Conservation (phyloP, 23 red algal species). For the Gracilariopsis chorda region DNA sequence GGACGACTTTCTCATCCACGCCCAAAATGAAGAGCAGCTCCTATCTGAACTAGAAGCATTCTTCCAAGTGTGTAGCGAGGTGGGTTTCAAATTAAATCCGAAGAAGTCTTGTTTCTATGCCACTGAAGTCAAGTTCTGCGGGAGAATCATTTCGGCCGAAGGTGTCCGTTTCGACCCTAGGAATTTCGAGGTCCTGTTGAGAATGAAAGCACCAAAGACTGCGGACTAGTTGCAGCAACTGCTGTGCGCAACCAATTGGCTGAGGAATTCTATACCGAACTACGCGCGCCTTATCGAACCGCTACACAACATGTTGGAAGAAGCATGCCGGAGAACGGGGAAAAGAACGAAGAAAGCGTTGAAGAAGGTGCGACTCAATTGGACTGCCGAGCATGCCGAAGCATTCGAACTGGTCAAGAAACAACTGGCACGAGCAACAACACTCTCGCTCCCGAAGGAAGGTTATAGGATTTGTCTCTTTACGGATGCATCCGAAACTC, state of each 20-base stretch:
- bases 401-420: not conserved
- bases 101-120: not conserved
- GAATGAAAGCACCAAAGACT: not conserved
- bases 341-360: constrained; percentile 11
- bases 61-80: not conserved
- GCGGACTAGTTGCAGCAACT: constrained; percentile 5
- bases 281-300: not conserved
- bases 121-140: not conserved
- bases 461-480: constrained; percentile 1
- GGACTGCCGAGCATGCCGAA: not conserved
- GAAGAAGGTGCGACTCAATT: not conserved
- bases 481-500: not conserved
- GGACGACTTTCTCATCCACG: constrained; percentile 4
- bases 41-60: not conserved
- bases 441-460: not conserved
- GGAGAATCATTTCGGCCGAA: not conserved
- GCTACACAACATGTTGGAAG: not conserved
- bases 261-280: not conserved
- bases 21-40: not conserved
- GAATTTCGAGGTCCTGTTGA: not conserved
- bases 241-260: constrained; percentile 6
- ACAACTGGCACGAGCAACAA: not conserved
- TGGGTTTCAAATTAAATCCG: not conserved
- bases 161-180: not conserved
- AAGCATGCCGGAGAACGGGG: not conserved